Evolutionary conservation across 331 rosid species (phyloP).

Genomic region (Arachis monticola): DNA sequence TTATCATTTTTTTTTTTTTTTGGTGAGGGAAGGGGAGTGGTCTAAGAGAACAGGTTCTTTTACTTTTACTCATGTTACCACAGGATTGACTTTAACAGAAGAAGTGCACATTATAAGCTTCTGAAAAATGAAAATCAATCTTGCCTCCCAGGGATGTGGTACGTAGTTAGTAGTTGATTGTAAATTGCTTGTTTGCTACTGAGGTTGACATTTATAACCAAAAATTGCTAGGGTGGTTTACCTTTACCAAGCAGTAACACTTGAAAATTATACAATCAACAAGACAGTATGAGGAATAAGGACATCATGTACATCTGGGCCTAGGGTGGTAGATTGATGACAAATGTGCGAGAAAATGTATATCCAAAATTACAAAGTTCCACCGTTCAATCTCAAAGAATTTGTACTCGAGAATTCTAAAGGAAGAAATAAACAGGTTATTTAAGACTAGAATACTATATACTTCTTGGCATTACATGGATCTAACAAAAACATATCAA

Average conservation of each 20-base stretch:
- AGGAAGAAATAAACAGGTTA: slow-evolving; percentile 8
- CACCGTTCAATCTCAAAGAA: slow-evolving; percentile 55
- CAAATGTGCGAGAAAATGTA: slow-evolving; percentile 34
- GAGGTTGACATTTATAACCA: slow-evolving; percentile 14
- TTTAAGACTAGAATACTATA: slow-evolving; percentile 1
- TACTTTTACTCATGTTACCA: slow-evolving; percentile 21
- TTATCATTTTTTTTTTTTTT: no score
- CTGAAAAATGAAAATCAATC: slow-evolving; percentile 21
- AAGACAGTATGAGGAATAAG: slow-evolving; percentile 17
- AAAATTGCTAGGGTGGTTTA: slow-evolving; percentile 26
- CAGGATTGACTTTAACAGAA: slow-evolving; percentile 29
- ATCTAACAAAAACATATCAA: slow-evolving; percentile 26
- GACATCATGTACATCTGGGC: slow-evolving; percentile 30
- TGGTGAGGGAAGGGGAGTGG: background rate
- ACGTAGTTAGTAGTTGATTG: slow-evolving; percentile 26
- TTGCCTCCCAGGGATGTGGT: slow-evolving; percentile 15
- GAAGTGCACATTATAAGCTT: slow-evolving; percentile 18
- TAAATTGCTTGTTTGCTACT: slow-evolving; percentile 11
- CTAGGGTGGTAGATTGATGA: slow-evolving; percentile 13
- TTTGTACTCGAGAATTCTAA: slow-evolving; percentile 47
- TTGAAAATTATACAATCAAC: slow-evolving; percentile 21
- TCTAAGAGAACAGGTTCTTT: slow-evolving; percentile 10
- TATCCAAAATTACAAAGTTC: slow-evolving; percentile 15
- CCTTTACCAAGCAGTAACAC: slow-evolving; percentile 18
- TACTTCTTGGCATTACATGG: slow-evolving; percentile 9